Percentiles rank a stretch among this genome's conserved stretches.
Evolutionary conservation across 2,329 filamentous ascomycete species (phyloP).

Genomic region (Davidsoniella neocaledoniae): DNA sequence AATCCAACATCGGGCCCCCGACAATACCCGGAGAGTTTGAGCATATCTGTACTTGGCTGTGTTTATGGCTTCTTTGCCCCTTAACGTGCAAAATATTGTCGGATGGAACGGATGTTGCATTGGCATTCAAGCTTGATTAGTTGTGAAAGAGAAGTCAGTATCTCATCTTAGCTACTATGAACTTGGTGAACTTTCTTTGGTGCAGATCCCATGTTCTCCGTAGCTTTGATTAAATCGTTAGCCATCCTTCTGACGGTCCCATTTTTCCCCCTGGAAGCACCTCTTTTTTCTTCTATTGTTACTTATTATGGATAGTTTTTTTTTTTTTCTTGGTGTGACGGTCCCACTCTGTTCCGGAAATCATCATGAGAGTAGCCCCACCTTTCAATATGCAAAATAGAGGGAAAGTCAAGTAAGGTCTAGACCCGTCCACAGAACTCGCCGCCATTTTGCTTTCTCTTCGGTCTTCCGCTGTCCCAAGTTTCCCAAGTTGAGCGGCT

Average conservation of each 20-base stretch:
- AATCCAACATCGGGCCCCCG: too few species aligned
- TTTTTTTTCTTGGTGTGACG: not conserved
- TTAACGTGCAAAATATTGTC: not conserved
- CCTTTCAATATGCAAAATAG: slow-evolving; percentile 3
- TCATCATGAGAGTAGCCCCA: not conserved
- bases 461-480: not conserved
- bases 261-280: too few species aligned
- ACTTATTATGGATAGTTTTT: not conserved
- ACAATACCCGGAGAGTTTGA: too few species aligned
- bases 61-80: slow-evolving; percentile 1
- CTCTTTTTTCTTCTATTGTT: too few species aligned
- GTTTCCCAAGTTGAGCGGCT: slow-evolving; percentile 3
- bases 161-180: too few species aligned
- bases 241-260: too few species aligned
- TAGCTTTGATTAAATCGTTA: too few species aligned
- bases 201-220: too few species aligned
- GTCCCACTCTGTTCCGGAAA: not conserved
- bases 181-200: too few species aligned
- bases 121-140: too few species aligned
- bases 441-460: not conserved
- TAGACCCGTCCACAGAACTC: slow-evolving; percentile 3
- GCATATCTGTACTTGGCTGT: not conserved
- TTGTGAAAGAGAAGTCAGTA: too few species aligned
- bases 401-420: slow-evolving; percentile 3
- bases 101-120: too few species aligned